Evolutionary conservation across 176 grass and related monocot species (phyloP).

Genomic region (Raddia guianensis): DNA sequence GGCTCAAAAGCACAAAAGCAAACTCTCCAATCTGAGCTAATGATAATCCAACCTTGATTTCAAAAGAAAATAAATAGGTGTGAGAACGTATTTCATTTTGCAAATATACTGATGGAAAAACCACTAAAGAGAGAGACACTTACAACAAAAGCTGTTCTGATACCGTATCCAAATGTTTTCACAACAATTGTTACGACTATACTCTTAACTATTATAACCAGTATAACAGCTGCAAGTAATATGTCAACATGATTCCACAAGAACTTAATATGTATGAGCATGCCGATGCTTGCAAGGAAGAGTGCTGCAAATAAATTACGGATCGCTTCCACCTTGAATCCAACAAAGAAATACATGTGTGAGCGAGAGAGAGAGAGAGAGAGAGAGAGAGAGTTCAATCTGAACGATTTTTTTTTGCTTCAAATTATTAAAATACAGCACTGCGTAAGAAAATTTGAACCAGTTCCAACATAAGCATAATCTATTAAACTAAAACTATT

Average conservation of each 20-base stretch:
- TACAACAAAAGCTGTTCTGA: slow-evolving; percentile 95
- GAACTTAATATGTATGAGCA: slow-evolving; percentile 97
- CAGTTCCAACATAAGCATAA: slow-evolving; percentile 14
- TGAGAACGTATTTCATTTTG: slow-evolving; percentile 37
- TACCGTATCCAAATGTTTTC: slow-evolving; percentile 92
- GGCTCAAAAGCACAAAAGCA: slow-evolving; percentile 96
- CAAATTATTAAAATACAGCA: slow-evolving; percentile 31
- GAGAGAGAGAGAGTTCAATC: not conserved
- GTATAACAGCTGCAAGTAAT: slow-evolving; percentile 93
- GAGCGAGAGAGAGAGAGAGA: not conserved
- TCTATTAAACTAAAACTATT: no score
- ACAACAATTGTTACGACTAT: slow-evolving; percentile 76
- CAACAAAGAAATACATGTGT: slow-evolving; percentile 28
- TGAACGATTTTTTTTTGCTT: slow-evolving; percentile 19
- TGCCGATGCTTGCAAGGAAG: slow-evolving; percentile 99
- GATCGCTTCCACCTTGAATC: slow-evolving; percentile 84
- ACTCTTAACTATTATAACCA: slow-evolving; percentile 93
- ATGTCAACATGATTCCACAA: slow-evolving; percentile 99
- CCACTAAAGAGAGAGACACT: slow-evolving; percentile 36
- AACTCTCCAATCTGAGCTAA: slow-evolving; percentile 99
- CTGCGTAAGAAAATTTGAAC: slow-evolving; percentile 14
- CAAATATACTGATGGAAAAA: slow-evolving; percentile 2
- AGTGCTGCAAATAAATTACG: slow-evolving; percentile 98
- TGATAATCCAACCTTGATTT: slow-evolving; percentile 83
- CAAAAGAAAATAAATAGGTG: slow-evolving; percentile 17